Conservation (phyloP, 2,329 filamentous ascomycete genomes). For the Colletotrichum lupini region DNA sequence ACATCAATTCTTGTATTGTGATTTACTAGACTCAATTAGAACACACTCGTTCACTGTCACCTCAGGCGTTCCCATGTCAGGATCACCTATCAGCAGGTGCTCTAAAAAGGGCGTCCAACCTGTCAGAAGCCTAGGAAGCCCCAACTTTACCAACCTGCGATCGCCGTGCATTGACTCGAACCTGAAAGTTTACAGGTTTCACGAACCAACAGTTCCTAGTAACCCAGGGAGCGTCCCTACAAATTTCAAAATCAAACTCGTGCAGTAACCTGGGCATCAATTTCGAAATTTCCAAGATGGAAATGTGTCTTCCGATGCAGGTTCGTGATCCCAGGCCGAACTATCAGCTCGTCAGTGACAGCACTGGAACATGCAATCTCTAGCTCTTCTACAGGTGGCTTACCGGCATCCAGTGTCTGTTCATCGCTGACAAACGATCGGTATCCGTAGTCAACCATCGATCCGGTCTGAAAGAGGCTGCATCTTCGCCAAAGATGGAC, state of each 20-base stretch:
- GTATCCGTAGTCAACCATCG: slow-evolving; percentile 44
- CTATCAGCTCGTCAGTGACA: background rate
- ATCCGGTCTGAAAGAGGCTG: slow-evolving; percentile 51
- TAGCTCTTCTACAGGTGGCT: background rate
- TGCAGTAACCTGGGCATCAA: slow-evolving; percentile 50
- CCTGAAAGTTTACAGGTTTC: background rate
- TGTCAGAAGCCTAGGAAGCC: background rate
- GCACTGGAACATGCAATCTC: too few relatives aligned
- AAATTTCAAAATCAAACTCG: slow-evolving; percentile 47
- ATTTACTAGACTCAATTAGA: background rate
- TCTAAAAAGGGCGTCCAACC: background rate
- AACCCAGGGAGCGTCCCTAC: background rate
- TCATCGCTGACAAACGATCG: slow-evolving; percentile 24
- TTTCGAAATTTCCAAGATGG: slow-evolving; percentile 56
- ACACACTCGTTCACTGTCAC: background rate
- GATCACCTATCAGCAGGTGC: background rate
- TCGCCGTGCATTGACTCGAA: background rate
- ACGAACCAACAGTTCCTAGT: background rate
- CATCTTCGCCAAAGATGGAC: slow-evolving; percentile 48
- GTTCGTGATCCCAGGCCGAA: slow-evolving; percentile 64
- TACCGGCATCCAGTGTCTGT: slow-evolving; percentile 27
- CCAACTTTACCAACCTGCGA: background rate
- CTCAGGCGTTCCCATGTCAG: background rate
- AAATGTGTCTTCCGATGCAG: slow-evolving; percentile 53
- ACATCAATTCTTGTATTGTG: background rate